phyloP scores from a whole-genome alignment of 768 basidiomycete genomes.

The Lactifluus echinatus region DNA sequence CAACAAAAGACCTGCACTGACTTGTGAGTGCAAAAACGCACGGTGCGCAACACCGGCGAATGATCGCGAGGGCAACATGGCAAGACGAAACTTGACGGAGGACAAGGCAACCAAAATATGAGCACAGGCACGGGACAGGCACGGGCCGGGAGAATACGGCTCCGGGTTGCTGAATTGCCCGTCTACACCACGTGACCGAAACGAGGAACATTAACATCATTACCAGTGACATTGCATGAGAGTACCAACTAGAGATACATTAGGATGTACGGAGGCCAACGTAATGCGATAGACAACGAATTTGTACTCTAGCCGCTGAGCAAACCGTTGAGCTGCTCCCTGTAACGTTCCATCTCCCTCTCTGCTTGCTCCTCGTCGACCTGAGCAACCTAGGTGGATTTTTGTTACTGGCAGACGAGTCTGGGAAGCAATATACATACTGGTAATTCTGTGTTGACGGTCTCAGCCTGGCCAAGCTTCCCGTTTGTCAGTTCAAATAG shows the following conservation, averaged over 20 bases:
- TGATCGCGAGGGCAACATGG: conserved; percentile 54
- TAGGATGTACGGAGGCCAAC: not conserved
- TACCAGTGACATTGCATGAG: not conserved
- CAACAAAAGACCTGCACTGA: conserved; percentile 25
- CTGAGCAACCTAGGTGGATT: conserved; percentile 40
- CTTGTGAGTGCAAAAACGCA: conserved; percentile 41
- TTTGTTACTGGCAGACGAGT: not conserved
- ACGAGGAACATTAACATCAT: too few relatives aligned
- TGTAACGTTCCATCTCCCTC: conserved; percentile 83
- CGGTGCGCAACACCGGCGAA: conserved; percentile 48
- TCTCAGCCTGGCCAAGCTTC: conserved; percentile 81
- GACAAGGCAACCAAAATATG: conserved; percentile 16
- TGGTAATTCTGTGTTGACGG: conserved; percentile 62
- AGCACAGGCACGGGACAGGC: not conserved
- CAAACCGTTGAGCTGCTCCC: conserved; percentile 80
- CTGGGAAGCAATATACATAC: conserved; percentile 43
- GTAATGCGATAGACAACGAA: not conserved
- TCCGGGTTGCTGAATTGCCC: too few relatives aligned
- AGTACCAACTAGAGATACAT: not conserved
- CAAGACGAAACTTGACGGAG: conserved; percentile 20
- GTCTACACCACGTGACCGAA: not conserved
- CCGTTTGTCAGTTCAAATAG: conserved; percentile 93
- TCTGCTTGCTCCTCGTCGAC: conserved; percentile 80
- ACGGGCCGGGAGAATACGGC: conserved; percentile 5
- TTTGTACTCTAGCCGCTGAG: conserved; percentile 45